Evolutionary conservation across 2,329 filamentous ascomycete species (phyloP).

Genomic region (Albifimbria verrucaria): DNA sequence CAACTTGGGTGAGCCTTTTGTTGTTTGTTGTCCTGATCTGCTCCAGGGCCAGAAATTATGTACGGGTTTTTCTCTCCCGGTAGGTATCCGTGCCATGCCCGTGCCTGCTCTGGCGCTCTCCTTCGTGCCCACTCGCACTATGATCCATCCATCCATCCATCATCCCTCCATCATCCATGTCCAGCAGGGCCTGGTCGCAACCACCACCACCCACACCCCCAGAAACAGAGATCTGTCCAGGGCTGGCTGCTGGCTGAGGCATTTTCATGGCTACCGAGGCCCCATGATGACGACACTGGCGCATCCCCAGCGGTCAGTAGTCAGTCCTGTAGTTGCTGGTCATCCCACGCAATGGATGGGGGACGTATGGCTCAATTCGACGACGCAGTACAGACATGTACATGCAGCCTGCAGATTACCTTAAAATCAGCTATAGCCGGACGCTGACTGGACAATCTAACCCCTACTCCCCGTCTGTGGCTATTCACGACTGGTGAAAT

Average conservation of each 20-base stretch:
- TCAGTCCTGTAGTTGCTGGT: background rate
- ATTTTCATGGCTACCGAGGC: slow-evolving; percentile 9
- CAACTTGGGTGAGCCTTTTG: background rate
- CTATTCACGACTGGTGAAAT: too few species aligned
- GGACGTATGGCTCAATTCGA: too few species aligned
- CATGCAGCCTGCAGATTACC: background rate
- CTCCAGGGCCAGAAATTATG: background rate
- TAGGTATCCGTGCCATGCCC: background rate
- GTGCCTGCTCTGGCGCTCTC: background rate
- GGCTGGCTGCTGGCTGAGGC: slow-evolving; percentile 9
- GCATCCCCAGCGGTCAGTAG: background rate
- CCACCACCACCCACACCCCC: background rate
- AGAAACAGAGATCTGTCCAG: background rate
- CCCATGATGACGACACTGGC: slow-evolving; percentile 10
- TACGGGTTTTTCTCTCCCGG: background rate
- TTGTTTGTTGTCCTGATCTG: background rate
- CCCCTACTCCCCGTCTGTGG: too few species aligned
- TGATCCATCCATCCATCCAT: slow-evolving; percentile 2
- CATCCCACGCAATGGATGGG: background rate
- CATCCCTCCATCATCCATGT: background rate
- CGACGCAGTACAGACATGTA: too few species aligned
- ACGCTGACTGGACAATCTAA: too few species aligned
- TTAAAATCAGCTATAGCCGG: too few species aligned
- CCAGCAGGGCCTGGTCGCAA: background rate
- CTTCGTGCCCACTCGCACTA: too few species aligned